Percentiles rank a stretch among this genome's conserved stretches.
These are phyloP conservation scores for Pseudogymnoascus sp. DNA, from an alignment of 2,329 filamentous ascomycete species.

Conservation along the genomic window DNA sequence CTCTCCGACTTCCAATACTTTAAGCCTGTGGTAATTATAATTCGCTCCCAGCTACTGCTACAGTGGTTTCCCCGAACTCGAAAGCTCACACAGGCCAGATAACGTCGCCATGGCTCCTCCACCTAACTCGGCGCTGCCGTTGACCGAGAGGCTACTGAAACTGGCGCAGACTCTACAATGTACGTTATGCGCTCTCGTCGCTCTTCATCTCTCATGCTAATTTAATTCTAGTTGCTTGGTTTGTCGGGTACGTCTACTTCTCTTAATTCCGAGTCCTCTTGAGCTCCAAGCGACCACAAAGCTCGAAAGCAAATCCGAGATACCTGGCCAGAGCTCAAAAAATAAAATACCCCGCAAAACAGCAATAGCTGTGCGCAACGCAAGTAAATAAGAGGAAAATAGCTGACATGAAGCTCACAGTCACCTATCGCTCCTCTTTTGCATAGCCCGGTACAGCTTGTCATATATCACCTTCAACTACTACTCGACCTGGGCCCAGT, in stretches of 20 bases:
- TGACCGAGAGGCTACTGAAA: conserved; percentile 52
- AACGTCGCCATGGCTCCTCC: conserved; percentile 25
- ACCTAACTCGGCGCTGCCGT: conserved; percentile 25
- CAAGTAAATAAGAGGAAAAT: conserved; percentile 18
- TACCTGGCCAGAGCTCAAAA: not conserved
- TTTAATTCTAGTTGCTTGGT: conserved; percentile 59
- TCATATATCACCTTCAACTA: conserved; percentile 88
- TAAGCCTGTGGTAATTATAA: not conserved
- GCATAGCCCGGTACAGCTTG: conserved; percentile 71
- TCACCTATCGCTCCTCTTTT: conserved; percentile 77
- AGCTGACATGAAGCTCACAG: conserved; percentile 37
- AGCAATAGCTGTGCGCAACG: conserved; percentile 10
- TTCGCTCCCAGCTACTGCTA: not conserved
- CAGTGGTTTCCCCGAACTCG: not conserved
- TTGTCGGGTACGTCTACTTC: conserved; percentile 58
- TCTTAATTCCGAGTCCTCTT: conserved; percentile 8
- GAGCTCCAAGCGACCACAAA: not conserved
- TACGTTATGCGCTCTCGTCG: conserved; percentile 36
- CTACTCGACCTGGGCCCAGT: conserved; percentile 64
- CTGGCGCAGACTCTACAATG: conserved; percentile 91
- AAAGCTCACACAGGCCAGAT: conserved; percentile 7
- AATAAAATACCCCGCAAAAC: conserved; percentile 8
- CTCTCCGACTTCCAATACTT: not conserved
- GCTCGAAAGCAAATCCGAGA: not conserved
- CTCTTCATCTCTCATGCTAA: conserved; percentile 17